Percentiles rank a stretch among this genome's conserved stretches.
Evolutionary conservation across 1,284 basidiomycete species (phyloP).

Genomic region (Ceratobasidium sp.): DNA sequence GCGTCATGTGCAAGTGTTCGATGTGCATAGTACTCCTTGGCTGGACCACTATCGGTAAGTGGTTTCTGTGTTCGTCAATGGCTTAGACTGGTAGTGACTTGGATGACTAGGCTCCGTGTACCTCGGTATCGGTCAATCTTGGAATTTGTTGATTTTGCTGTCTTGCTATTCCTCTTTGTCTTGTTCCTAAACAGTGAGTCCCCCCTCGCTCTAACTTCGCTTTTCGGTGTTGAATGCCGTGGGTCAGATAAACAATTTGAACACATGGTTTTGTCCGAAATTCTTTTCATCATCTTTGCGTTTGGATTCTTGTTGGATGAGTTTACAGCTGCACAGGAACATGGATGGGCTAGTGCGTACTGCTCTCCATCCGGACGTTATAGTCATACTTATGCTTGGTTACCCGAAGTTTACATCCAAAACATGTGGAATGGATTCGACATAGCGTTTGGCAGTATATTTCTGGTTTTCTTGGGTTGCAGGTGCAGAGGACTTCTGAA

Average conservation of each 20-base stretch:
- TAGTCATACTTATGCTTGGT: slow-evolving; percentile 23
- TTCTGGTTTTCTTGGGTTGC: slow-evolving; percentile 75
- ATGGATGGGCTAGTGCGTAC: slow-evolving; percentile 84
- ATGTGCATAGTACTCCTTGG: slow-evolving; percentile 78
- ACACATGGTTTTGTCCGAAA: slow-evolving; percentile 72
- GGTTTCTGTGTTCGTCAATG: neutral
- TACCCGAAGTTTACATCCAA: slow-evolving; percentile 75
- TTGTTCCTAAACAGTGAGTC: slow-evolving; percentile 76
- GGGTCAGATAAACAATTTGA: slow-evolving; percentile 68
- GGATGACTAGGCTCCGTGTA: slow-evolving; percentile 72
- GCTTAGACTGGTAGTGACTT: neutral
- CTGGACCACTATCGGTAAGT: slow-evolving; percentile 82
- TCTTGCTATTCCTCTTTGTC: slow-evolving; percentile 78
- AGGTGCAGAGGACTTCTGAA: slow-evolving; percentile 74
- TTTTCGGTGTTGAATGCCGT: slow-evolving; percentile 14
- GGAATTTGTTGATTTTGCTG: slow-evolving; percentile 81
- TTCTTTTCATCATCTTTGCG: slow-evolving; percentile 79
- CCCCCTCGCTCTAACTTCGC: neutral
- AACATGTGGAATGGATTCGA: slow-evolving; percentile 93
- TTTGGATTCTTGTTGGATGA: slow-evolving; percentile 84
- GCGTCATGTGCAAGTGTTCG: slow-evolving; percentile 79
- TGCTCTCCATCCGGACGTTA: neutral
- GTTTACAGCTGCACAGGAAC: slow-evolving; percentile 82
- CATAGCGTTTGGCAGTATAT: slow-evolving; percentile 79
- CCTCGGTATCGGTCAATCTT: slow-evolving; percentile 84